These are phyloP conservation scores for Dryadomyces quercus-mongolicae DNA, from an alignment of 2,329 filamentous ascomycete genomes.

Conservation along the genomic window DNA sequence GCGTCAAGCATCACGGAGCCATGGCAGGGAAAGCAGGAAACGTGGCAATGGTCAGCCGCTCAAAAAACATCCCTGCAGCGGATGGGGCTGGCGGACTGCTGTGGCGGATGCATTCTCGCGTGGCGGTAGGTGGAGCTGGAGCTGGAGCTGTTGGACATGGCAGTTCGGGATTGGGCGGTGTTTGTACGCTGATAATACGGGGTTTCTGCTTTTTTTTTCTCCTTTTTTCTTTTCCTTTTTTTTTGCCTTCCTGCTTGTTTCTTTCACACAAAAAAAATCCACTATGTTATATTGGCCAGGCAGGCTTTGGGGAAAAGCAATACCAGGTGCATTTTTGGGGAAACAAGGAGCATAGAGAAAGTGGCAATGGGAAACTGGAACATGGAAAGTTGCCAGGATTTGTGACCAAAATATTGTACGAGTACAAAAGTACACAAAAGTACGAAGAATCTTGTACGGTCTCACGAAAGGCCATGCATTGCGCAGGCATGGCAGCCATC, in stretches of 20 bases:
- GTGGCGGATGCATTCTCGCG: neutral
- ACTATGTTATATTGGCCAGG: neutral
- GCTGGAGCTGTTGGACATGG: neutral
- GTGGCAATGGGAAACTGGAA: neutral
- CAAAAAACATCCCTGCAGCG: neutral
- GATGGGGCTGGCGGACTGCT: neutral
- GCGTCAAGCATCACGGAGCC: no score
- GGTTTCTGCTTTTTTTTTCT: neutral
- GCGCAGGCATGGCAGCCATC: no score
- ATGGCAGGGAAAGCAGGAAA: neutral
- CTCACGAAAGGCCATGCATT: no score
- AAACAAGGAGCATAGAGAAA: neutral
- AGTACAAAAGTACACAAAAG: no score
- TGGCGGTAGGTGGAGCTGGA: neutral
- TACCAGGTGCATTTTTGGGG: neutral
- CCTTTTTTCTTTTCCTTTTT: neutral
- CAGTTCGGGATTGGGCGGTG: neutral
- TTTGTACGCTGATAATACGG: slow-evolving; percentile 3
- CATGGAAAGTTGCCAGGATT: neutral
- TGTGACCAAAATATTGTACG: neutral
- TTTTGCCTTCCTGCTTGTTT: neutral
- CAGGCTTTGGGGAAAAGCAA: slow-evolving; percentile 1
- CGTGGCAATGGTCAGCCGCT: neutral
- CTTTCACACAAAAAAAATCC: neutral
- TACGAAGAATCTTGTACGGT: no score